phyloP scores from a whole-genome alignment of 73 alveolate genomes.

The Paramecium sexaurelia region DNA sequence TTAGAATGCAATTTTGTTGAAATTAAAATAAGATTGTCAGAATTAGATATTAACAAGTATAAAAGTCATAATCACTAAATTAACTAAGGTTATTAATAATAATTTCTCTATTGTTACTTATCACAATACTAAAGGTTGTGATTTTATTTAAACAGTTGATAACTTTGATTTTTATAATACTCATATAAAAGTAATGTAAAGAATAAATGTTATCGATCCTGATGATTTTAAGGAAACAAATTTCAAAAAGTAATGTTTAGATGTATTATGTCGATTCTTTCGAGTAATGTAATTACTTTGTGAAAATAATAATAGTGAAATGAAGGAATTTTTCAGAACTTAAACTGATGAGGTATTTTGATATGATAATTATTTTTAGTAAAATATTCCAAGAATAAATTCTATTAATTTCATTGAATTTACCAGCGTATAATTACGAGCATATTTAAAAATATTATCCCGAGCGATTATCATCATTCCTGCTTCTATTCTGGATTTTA shows the following conservation, averaged over 20 bases:
- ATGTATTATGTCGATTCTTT: neutral
- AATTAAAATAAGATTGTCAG: neutral
- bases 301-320: conserved; percentile 37
- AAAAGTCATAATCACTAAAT: neutral
- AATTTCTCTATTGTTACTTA: neutral
- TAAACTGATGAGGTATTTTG: conserved; percentile 2
- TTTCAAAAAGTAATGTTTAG: neutral
- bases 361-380: neutral
- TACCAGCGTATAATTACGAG: neutral
- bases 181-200: neutral
- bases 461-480: neutral
- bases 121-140: neutral
- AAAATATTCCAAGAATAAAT: neutral
- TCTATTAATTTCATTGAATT: conserved; percentile 23
- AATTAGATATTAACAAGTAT: neutral
- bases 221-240: conserved; percentile 3
- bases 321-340: conserved; percentile 9
- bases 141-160: neutral
- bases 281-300: neutral
- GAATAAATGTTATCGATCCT: conserved; percentile 1
- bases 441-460: neutral
- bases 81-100: neutral
- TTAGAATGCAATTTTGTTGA: neutral
- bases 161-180: conserved; percentile 1
- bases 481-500: neutral